A percentile compares a stretch with the other conserved stretches of the same genome.
Evolutionary conservation across 1,139 yeast genomes (phyloP).

Genomic region (Blastobotrys illinoisensis): DNA sequence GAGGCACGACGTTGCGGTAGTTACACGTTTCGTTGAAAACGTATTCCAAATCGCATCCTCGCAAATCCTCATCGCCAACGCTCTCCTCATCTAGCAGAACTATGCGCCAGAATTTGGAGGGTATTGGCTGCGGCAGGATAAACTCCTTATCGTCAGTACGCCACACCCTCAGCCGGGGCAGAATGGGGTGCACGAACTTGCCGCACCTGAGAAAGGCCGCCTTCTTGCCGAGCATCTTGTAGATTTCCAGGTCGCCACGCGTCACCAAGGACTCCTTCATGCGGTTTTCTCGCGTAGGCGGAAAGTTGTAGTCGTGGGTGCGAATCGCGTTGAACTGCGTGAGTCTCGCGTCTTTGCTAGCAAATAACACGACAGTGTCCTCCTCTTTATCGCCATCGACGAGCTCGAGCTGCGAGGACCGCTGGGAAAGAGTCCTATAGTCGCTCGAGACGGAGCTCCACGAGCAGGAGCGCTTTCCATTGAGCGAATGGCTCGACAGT

Average conservation of each 20-base stretch:
- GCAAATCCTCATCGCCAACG: constrained; percentile 10
- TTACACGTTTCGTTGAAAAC: constrained; percentile 20
- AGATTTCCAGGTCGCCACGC: constrained; percentile 55
- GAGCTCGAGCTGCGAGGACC: constrained; percentile 6
- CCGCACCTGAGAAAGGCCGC: constrained; percentile 61
- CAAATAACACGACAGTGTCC: constrained; percentile 22
- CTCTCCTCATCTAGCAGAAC: constrained; percentile 30
- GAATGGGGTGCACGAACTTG: constrained; percentile 56
- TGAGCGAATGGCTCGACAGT: not conserved
- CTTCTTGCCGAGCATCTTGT: constrained; percentile 57
- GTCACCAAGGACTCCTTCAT: constrained; percentile 23
- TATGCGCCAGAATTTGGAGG: constrained; percentile 68
- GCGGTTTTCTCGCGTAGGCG: constrained; percentile 16
- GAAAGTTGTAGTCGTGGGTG: constrained; percentile 16
- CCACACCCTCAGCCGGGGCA: constrained; percentile 55
- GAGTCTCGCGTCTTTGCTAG: constrained; percentile 19
- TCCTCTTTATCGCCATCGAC: constrained; percentile 12
- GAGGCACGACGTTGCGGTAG: constrained; percentile 15
- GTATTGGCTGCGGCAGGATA: constrained; percentile 61
- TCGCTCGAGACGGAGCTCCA: not conserved
- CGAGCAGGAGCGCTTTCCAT: not conserved
- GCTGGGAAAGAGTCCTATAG: not conserved
- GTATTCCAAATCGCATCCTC: constrained; percentile 13
- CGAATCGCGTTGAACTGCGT: constrained; percentile 20
- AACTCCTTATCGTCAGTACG: constrained; percentile 50